phyloP scores from a whole-genome alignment of 306 rosid genomes.

The Pueraria montana region DNA sequence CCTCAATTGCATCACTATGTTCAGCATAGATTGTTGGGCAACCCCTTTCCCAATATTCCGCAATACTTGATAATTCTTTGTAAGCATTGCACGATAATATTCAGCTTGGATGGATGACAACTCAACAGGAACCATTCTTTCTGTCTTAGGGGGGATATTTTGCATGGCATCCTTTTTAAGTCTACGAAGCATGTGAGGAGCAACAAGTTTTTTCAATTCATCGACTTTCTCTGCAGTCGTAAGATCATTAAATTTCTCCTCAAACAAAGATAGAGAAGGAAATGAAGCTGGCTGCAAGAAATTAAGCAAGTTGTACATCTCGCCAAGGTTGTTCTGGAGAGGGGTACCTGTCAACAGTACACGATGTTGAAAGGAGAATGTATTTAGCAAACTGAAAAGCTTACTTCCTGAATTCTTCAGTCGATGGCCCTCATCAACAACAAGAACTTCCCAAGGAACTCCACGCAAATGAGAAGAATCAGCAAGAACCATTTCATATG shows the following conservation, averaged over 20 bases:
- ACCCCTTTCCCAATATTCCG: constrained; percentile 98
- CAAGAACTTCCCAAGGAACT: constrained; percentile 99
- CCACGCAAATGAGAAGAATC: constrained; percentile 96
- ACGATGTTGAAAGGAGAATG: constrained; percentile 96
- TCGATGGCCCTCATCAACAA: constrained; percentile 99
- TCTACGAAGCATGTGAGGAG: constrained; percentile 99
- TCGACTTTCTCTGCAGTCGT: constrained; percentile 98
- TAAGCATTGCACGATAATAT: constrained; percentile 99
- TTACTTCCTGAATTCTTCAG: constrained; percentile 96
- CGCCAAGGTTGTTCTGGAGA: constrained; percentile 97
- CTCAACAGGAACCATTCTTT: constrained; percentile 99
- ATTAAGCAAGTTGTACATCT: constrained; percentile 99
- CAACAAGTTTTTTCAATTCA: constrained; percentile 96
- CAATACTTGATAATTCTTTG: constrained; percentile 94
- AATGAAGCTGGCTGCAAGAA: constrained; percentile 98
- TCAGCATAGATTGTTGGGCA: constrained; percentile 94
- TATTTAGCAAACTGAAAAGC: constrained; percentile 95
- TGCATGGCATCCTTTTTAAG: constrained; percentile 99
- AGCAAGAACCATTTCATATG: constrained; percentile 98
- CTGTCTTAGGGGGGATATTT: constrained; percentile 99
- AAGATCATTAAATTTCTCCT: constrained; percentile 95
- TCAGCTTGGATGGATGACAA: constrained; percentile 99
- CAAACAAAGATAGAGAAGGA: constrained; percentile 92
- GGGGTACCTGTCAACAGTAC: constrained; percentile 99
- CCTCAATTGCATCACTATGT: constrained; percentile 98